Conservation (phyloP, 768 basidiomycete genomes). For the Peribolospora kevripleyi region DNA sequence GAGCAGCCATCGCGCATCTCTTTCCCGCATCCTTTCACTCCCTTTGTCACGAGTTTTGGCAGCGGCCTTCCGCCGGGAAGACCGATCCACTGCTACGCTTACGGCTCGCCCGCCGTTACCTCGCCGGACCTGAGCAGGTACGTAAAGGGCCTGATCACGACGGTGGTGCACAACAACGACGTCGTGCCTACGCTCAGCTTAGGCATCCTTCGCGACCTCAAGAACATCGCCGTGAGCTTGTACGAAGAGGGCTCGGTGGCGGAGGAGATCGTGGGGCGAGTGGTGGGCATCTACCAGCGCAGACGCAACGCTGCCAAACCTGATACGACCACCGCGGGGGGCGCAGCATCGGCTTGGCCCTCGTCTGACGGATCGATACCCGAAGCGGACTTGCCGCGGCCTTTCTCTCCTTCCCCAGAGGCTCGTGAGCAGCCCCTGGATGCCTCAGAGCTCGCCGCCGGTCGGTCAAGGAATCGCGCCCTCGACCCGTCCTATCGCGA, state of each 20-base stretch:
- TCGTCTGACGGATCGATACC: too few species aligned
- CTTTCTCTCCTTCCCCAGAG: not conserved
- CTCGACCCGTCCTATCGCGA: constrained; percentile 12
- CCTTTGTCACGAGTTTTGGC: constrained; percentile 18
- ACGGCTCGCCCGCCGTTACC: constrained; percentile 19
- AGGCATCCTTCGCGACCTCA: constrained; percentile 18
- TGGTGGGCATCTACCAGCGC: constrained; percentile 17
- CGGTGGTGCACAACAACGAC: constrained; percentile 18
- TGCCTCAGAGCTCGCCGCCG: constrained; percentile 8
- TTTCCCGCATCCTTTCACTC: constrained; percentile 12
- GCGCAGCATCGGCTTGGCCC: too few species aligned
- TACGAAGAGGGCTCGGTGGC: constrained; percentile 19
- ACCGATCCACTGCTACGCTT: constrained; percentile 20
- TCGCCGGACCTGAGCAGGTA: constrained; percentile 19
- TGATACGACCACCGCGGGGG: not conserved
- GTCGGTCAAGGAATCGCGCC: constrained; percentile 12
- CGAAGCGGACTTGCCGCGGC: too few species aligned
- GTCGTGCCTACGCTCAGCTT: constrained; percentile 18
- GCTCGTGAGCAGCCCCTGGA: constrained; percentile 7
- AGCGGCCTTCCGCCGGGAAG: constrained; percentile 20
- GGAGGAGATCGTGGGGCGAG: constrained; percentile 21
- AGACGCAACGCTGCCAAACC: constrained; percentile 1
- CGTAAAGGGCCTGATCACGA: constrained; percentile 18
- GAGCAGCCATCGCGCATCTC: not conserved
- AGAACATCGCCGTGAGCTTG: constrained; percentile 19